A percentile compares a stretch with the other conserved stretches of the same genome.
phyloP scores from a whole-genome alignment of 495 filamentous ascomycete species.

The Daldinia grandis region DNA sequence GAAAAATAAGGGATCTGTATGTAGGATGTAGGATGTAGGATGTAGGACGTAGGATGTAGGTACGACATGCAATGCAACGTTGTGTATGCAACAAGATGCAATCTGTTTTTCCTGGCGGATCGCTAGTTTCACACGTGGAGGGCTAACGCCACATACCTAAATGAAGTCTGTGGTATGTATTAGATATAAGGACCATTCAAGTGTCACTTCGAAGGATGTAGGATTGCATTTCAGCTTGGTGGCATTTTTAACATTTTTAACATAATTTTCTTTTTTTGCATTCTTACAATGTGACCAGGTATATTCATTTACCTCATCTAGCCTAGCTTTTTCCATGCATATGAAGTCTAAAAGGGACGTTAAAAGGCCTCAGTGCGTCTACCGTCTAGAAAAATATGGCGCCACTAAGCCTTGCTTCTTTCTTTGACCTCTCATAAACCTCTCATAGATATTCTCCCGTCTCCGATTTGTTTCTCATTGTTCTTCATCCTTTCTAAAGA shows the following conservation, averaged over 20 bases:
- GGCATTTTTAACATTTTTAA: not conserved
- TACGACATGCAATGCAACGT: conserved; percentile 10
- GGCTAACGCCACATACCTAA: conserved; percentile 1
- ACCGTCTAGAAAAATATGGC: not conserved
- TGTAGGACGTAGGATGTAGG: not conserved
- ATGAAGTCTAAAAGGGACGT: not conserved
- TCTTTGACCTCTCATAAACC: not conserved
- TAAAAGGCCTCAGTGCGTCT: not conserved
- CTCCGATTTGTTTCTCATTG: not conserved
- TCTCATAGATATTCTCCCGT: not conserved
- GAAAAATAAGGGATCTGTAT: not conserved
- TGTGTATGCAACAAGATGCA: not conserved
- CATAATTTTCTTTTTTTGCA: too few species aligned
- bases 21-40: not conserved
- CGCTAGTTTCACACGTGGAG: not conserved
- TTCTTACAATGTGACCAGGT: conserved; percentile 24
- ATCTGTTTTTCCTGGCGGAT: not conserved
- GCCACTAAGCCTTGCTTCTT: conserved; percentile 1
- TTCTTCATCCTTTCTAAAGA: too few species aligned
- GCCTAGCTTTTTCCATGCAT: not conserved
- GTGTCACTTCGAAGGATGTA: conserved; percentile 21
- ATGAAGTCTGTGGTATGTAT: too few species aligned
- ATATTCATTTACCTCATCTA: conserved; percentile 16
- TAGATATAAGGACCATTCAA: not conserved
- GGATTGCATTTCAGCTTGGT: conserved; percentile 30